Evolutionary conservation across 257 asterid genomes (phyloP).

Genomic region (Perilla frutescens): DNA sequence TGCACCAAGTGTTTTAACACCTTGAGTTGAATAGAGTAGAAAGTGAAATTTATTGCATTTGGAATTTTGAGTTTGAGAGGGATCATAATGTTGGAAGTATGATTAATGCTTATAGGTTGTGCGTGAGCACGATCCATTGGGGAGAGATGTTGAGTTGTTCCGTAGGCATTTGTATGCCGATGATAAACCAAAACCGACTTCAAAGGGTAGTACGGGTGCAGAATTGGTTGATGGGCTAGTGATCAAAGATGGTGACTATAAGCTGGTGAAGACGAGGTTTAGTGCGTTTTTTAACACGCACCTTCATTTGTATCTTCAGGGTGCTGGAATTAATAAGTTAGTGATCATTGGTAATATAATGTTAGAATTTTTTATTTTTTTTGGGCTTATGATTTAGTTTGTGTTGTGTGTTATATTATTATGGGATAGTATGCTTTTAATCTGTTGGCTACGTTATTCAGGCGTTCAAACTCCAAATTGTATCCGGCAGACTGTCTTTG

Average conservation of each 20-base stretch:
- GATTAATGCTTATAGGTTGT: slow-evolving; percentile 58
- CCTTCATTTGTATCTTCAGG: slow-evolving; percentile 79
- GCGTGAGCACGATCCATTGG: slow-evolving; percentile 87
- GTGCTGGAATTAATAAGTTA: slow-evolving; percentile 55
- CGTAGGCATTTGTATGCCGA: slow-evolving; percentile 63
- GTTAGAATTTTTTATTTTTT: background rate
- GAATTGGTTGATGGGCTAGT: slow-evolving; percentile 79
- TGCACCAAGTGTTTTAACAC: background rate
- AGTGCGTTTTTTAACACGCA: slow-evolving; percentile 90
- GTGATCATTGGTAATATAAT: slow-evolving; percentile 63
- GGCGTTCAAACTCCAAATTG: slow-evolving; percentile 98
- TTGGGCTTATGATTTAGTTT: background rate
- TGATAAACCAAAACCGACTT: slow-evolving; percentile 71
- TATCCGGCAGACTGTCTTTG: slow-evolving; percentile 84
- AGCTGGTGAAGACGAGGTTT: slow-evolving; percentile 87
- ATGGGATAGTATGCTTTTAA: background rate
- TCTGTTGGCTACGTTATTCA: slow-evolving; percentile 31
- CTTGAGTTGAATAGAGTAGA: background rate
- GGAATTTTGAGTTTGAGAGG: background rate
- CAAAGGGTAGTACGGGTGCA: slow-evolving; percentile 80
- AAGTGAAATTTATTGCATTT: background rate
- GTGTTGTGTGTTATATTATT: background rate
- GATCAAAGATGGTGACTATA: slow-evolving; percentile 77
- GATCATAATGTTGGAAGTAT: background rate
- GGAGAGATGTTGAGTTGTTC: slow-evolving; percentile 84